Conservation (phyloP, 1,139 yeast species). For the Pneumocystis oryctolagi region DNA sequence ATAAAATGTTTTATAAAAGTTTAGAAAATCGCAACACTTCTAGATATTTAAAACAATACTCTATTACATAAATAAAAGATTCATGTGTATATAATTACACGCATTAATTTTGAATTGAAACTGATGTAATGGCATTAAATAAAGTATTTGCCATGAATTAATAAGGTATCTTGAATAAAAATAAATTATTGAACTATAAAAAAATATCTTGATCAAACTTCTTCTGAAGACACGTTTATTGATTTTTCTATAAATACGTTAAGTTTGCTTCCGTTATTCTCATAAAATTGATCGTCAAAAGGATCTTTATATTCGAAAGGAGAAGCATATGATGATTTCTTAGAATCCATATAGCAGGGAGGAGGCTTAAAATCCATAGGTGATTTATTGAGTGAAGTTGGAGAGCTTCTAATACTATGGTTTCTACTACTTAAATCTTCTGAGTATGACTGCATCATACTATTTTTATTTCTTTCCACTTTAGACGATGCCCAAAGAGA, state of each 20-base stretch:
- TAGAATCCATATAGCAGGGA: background rate
- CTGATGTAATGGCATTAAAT: background rate
- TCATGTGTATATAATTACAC: background rate
- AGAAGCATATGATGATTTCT: background rate
- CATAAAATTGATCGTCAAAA: background rate
- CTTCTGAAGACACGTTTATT: background rate
- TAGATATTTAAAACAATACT: no score
- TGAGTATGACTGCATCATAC: background rate
- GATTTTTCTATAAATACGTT: background rate
- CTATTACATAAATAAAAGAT: background rate
- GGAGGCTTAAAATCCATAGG: background rate
- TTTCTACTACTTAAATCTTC: background rate
- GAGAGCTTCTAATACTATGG: background rate
- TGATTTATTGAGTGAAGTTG: background rate
- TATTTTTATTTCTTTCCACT: slow-evolving; percentile 2
- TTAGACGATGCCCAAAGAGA: slow-evolving; percentile 60
- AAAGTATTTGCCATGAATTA: background rate
- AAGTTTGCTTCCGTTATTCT: background rate
- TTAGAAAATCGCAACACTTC: background rate
- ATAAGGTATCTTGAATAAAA: background rate
- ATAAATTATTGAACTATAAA: background rate
- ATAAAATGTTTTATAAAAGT: no score
- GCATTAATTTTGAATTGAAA: background rate
- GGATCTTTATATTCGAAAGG: background rate
- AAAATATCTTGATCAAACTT: background rate